Evolutionary conservation across 2,329 filamentous ascomycete species (phyloP).

Genomic region (Akanthomyces dipterigenus): DNA sequence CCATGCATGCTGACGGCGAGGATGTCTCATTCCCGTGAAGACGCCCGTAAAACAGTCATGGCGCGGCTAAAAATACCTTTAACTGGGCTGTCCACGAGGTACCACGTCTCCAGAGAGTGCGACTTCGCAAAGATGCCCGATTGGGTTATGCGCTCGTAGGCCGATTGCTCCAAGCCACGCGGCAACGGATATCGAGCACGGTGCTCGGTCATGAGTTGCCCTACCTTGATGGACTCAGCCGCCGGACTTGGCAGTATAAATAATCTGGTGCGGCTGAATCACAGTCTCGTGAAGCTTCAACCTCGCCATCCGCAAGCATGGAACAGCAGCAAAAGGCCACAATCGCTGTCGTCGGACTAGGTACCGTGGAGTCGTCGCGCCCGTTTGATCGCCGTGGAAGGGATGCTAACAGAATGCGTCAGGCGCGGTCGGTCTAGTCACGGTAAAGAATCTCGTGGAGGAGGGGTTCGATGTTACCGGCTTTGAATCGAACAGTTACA

Average conservation of each 20-base stretch:
- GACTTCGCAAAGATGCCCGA: not conserved
- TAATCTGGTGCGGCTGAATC: not conserved
- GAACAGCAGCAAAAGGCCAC: not conserved
- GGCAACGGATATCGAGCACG: not conserved
- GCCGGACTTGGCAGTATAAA: not conserved
- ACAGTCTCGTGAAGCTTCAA: not conserved
- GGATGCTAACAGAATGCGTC: not conserved
- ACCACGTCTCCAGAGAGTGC: not conserved
- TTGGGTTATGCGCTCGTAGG: not conserved
- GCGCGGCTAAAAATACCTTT: not conserved
- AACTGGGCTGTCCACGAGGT: not conserved
- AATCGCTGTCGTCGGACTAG: not conserved
- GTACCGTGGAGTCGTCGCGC: not conserved
- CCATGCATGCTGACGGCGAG: not conserved
- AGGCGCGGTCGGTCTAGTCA: not conserved
- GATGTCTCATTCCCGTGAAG: not conserved
- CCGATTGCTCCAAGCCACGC: not conserved
- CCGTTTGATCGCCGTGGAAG: not conserved
- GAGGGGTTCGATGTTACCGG: conserved; percentile 37
- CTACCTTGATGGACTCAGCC: not conserved
- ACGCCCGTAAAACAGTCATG: not conserved
- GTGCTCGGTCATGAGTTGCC: not conserved
- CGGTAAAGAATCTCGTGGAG: conserved; percentile 28
- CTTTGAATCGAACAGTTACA: conserved; percentile 34
- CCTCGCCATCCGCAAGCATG: not conserved